phyloP scores from a whole-genome alignment of 2,329 filamentous ascomycete genomes.

The Didymella pinodella region DNA sequence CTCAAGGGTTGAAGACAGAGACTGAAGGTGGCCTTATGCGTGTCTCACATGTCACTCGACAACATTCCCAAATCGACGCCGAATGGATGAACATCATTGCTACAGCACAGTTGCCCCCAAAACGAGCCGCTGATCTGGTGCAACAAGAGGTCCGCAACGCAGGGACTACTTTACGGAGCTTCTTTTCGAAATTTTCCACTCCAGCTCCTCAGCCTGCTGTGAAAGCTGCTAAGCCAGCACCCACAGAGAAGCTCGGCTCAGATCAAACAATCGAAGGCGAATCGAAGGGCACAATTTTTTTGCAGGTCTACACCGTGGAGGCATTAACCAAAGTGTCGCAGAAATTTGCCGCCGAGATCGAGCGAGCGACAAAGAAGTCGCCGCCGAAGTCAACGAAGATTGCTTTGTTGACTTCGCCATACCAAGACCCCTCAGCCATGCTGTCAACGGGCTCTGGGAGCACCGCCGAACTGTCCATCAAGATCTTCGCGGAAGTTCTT shows the following conservation, averaged over 20 bases:
- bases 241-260: constrained; percentile 25
- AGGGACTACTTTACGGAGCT: constrained; percentile 48
- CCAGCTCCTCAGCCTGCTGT: constrained; percentile 30
- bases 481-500: constrained; percentile 89
- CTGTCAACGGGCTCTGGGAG: constrained; percentile 61
- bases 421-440: constrained; percentile 78
- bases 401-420: constrained; percentile 88
- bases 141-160: constrained; percentile 48
- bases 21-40: constrained; percentile 92
- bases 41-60: constrained; percentile 78
- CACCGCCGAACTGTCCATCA: constrained; percentile 65
- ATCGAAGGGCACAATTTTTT: constrained; percentile 81
- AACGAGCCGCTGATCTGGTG: constrained; percentile 44
- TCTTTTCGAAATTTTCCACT: constrained; percentile 51
- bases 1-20: constrained; percentile 78
- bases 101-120: constrained; percentile 71
- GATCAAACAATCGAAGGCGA: constrained; percentile 73
- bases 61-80: constrained; percentile 91
- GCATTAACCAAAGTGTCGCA: constrained; percentile 78
- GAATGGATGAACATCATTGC: constrained; percentile 86
- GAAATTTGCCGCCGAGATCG: constrained; percentile 82
- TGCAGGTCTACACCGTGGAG: constrained; percentile 84
- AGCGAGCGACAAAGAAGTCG: constrained; percentile 95
- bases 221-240: constrained; percentile 31
- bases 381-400: constrained; percentile 88